Evolutionary conservation across 441 rosid genomes (phyloP).

Genomic region (Geranium incanum): DNA sequence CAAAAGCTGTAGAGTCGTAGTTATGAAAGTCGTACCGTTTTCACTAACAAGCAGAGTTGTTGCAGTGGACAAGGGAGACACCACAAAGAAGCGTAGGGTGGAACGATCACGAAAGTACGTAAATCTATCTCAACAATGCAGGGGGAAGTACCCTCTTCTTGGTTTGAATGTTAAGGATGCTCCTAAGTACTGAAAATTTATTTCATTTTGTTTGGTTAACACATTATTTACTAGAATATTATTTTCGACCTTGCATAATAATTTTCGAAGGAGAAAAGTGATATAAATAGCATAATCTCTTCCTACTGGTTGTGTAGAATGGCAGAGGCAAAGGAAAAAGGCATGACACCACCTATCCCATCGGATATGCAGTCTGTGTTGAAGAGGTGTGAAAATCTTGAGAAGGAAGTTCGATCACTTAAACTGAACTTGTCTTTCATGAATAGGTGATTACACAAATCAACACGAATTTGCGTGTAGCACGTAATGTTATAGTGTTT

Average conservation of each 20-base stretch:
- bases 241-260: no score
- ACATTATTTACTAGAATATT: background rate
- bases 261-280: background rate
- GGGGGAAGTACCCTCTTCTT: background rate
- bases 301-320: conserved; percentile 37
- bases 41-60: conserved; percentile 19
- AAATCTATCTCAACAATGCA: background rate
- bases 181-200: background rate
- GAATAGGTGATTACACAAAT: conserved; percentile 39
- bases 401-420: conserved; percentile 75
- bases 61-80: conserved; percentile 60
- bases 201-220: background rate
- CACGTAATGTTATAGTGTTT: background rate
- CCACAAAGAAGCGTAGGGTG: conserved; percentile 69
- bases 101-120: conserved; percentile 69
- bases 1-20: background rate
- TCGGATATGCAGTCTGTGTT: conserved; percentile 52
- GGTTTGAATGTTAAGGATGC: background rate
- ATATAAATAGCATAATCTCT: background rate
- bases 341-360: conserved; percentile 41
- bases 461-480: background rate
- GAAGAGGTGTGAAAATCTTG: conserved; percentile 58
- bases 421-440: conserved; percentile 66
- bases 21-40: conserved; percentile 3
- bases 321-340: conserved; percentile 76